Evolutionary conservation across 129 eudicot genomes (phyloP), one percentile per base, ranked within the genome.

Genomic region (Arctium minus): DNA sequence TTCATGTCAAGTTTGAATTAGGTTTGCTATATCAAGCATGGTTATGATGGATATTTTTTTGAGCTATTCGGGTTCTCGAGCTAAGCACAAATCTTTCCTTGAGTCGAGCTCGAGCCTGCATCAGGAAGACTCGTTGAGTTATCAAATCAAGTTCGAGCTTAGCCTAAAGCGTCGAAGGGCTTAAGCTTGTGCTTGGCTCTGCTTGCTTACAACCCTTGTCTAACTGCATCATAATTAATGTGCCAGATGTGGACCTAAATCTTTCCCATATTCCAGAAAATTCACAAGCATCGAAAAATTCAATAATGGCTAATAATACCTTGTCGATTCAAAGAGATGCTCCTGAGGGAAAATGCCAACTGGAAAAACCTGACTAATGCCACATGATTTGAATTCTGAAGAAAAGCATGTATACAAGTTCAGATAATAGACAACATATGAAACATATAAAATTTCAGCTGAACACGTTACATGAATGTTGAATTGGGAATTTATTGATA

Each of bases 341-440:
- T 86, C 87, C 93, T 85, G 68, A 93, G 90, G 31, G 97, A 93
- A 81, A 93, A 93, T 30, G 96, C 94, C 84, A 93, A 80, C 88
- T 91, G 96, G 82, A 91, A 93, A 86, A 87, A 91, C 79, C 89
- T 88, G 7, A 87, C 89, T 50, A 93, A 89, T 64, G 91, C 92
- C 89, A 81, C 67, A 36, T 91, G 92, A 81, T 87, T 85, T 78
- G 92, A 87, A 76, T 81, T 86, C 97, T 93, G 95, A 80, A 76
- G 79, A 84, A 44, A 62, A 76, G 22, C 62, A 84, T 27, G 67
- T 36, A 69, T 65, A 75, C 36, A 77, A 77, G 74, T 30, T 75
- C 48, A 80, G 76, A 0, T 2, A 69, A 37, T 70, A 82, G 68
- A 71, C 44, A 60, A 67, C 84, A 73, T 78, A 70, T 44, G 11